Base-by-base conservation (phyloP, 1,284 basidiomycete species). In the Agroathelia rolfsii region DNA sequence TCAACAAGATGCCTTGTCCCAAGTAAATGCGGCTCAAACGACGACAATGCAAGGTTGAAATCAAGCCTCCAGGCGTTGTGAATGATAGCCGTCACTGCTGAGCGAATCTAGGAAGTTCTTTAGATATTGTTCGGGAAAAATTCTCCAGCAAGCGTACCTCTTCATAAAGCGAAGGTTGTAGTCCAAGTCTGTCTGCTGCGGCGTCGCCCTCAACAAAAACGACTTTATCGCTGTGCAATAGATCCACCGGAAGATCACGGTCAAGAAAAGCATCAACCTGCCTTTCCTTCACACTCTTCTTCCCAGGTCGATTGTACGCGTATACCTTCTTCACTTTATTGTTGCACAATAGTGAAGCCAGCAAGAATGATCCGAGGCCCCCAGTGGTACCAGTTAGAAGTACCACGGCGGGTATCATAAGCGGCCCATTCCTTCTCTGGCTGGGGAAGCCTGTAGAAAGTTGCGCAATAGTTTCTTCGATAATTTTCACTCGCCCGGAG, bases 21-120 rank as follows among this genome's bases (percentile, higher is more conserved):
- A 10, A 24, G 37, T 5, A 61, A 36, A 20, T 53, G 45, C 0
- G 49, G 40, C 29, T 58, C 58, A 26, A 58, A 57, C 2, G 58
- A 59, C 2, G 48, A 39, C 8, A 59, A 31, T 5, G 45, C 39
- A 1, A 59, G 38, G 11, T 59, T 60, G 41, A 61, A 62, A 40
- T 63, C 51, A 3, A 60, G 42, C 1, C 49, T 43, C 52, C 54
- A 62, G 1, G 51, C 57, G 10, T 44, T 49, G 32, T 55, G 55
- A 5, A 55, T 45, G 26, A 58, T 45, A 17, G 42, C 21, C 1
- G 51, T 53, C 7, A 48, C 39, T 10, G 44, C 40, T 20, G 39
- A 24, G 4, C 41, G 43, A 15, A 58, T 42, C 40, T 49, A 17
- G 11, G n/a, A n/a, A n/a, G n/a, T n/a, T n/a, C n/a, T n/a, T n/a